phyloP scores from a whole-genome alignment of 179 eudicot species.

The Nepenthes alata region DNA sequence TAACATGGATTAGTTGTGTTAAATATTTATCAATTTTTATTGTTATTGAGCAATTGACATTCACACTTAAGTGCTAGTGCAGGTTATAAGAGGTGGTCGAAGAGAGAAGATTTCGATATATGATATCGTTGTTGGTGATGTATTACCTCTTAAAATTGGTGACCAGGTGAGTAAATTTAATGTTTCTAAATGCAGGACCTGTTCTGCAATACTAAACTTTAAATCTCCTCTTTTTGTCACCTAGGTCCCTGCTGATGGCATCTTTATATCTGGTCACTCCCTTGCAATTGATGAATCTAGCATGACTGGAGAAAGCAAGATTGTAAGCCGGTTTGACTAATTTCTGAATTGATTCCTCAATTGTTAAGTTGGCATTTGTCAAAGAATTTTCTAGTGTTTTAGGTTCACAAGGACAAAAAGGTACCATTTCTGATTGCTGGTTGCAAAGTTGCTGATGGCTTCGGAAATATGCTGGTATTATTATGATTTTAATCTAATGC shows the following conservation, averaged over 20 bases:
- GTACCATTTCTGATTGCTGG: conserved; percentile 78
- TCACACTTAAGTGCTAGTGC: conserved; percentile 7
- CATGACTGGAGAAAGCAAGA: conserved; percentile 98
- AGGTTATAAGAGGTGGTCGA: conserved; percentile 91
- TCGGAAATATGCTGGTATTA: conserved; percentile 79
- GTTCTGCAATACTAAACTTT: too few relatives aligned
- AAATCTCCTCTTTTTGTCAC: conserved; percentile 1
- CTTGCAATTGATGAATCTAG: conserved; percentile 89
- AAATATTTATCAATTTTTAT: too few relatives aligned
- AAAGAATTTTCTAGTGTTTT: conserved; percentile 13
- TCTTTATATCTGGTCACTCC: conserved; percentile 63
- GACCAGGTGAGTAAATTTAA: conserved; percentile 47
- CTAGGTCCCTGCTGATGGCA: conserved; percentile 88
- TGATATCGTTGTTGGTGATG: conserved; percentile 78
- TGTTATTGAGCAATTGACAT: too few relatives aligned
- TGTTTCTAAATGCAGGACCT: too few relatives aligned
- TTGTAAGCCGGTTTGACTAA: conserved; percentile 45
- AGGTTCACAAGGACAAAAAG: conserved; percentile 65
- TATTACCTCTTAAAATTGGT: conserved; percentile 83
- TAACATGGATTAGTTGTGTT: neutral
- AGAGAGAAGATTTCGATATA: conserved; percentile 74
- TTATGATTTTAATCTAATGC: too few relatives aligned
- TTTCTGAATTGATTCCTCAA: conserved; percentile 1
- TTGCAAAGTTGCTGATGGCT: conserved; percentile 93
- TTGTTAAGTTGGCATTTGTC: conserved; percentile 8